These are phyloP conservation scores for Neofusicoccum cordaticola DNA, from an alignment of 2,329 filamentous ascomycete genomes.

Conservation along the genomic window DNA sequence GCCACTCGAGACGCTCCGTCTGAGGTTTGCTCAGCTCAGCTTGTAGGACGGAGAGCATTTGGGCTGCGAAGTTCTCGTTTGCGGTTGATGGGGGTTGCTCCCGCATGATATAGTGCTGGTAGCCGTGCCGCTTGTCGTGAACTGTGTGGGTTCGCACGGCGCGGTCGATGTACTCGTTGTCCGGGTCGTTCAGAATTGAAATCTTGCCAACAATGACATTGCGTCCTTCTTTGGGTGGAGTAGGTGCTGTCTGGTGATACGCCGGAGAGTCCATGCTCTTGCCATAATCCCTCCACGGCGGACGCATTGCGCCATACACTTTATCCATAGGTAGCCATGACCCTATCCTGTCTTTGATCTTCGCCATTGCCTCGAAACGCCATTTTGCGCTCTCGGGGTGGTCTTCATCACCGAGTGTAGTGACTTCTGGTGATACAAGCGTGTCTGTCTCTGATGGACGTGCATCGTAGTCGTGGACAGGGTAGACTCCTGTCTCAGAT, in stretches of 20 bases:
- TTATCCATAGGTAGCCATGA: neutral
- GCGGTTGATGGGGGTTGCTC: neutral
- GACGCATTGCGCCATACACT: conserved; percentile 2
- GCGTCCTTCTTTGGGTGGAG: neutral
- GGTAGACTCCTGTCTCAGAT: neutral
- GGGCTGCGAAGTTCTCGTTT: neutral
- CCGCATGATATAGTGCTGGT: conserved; percentile 32
- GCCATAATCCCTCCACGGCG: neutral
- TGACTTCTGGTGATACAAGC: neutral
- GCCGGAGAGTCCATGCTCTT: neutral
- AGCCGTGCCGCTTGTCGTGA: conserved; percentile 35
- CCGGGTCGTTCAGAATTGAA: conserved; percentile 12
- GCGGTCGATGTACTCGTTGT: conserved; percentile 29
- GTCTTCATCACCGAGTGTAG: neutral
- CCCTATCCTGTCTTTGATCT: conserved; percentile 1
- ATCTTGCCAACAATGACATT: conserved; percentile 11
- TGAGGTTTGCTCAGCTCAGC: neutral
- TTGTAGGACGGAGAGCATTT: neutral
- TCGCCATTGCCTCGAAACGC: conserved; percentile 1
- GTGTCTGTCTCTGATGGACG: neutral
- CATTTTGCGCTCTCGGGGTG: neutral
- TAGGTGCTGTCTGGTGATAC: neutral
- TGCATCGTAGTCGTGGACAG: neutral
- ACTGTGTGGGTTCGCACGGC: conserved; percentile 34
- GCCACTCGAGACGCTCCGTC: neutral